A percentile compares a stretch with the other conserved stretches of the same genome.
phyloP scores from a whole-genome alignment of 176 grass and related monocot species.

The Dactylis glomerata region DNA sequence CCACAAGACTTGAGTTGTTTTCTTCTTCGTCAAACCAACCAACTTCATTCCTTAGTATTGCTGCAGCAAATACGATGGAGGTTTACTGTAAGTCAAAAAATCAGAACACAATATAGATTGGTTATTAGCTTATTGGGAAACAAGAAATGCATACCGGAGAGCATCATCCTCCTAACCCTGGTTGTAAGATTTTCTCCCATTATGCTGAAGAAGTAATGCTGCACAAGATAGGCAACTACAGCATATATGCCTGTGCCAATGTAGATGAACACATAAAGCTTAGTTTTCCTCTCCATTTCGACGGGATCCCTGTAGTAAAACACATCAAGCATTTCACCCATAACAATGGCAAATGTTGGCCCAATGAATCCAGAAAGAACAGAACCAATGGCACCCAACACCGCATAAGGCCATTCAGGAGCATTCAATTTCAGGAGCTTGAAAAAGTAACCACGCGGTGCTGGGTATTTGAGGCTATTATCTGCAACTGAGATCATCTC shows the following conservation, averaged over 20 bases:
- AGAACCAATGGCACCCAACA: slow-evolving; percentile 85
- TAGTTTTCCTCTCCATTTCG: slow-evolving; percentile 89
- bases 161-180: slow-evolving; percentile 93
- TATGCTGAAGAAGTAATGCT: slow-evolving; percentile 99
- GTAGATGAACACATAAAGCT: slow-evolving; percentile 92
- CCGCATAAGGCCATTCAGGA: slow-evolving; percentile 93
- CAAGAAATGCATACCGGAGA: slow-evolving; percentile 60
- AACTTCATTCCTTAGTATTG: slow-evolving; percentile 92
- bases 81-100: slow-evolving; percentile 6
- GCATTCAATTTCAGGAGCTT: slow-evolving; percentile 96
- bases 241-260: slow-evolving; percentile 94
- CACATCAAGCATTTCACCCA: slow-evolving; percentile 94
- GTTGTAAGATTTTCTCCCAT: slow-evolving; percentile 99
- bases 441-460: slow-evolving; percentile 90
- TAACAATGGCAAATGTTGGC: slow-evolving; percentile 94
- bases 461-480: slow-evolving; percentile 90
- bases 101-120: not conserved
- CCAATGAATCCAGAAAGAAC: slow-evolving; percentile 91
- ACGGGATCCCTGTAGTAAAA: slow-evolving; percentile 87
- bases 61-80: slow-evolving; percentile 44
- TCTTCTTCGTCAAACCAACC: slow-evolving; percentile 99
- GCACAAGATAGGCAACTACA: slow-evolving; percentile 81
- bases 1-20: slow-evolving; percentile 93
- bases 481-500: slow-evolving; percentile 95
- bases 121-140: not conserved